A percentile compares a stretch with the other conserved stretches of the same genome.
These are phyloP conservation scores for Tetrapyrgos nigripes DNA, from an alignment of 1,284 basidiomycete genomes.

Conservation along the genomic window DNA sequence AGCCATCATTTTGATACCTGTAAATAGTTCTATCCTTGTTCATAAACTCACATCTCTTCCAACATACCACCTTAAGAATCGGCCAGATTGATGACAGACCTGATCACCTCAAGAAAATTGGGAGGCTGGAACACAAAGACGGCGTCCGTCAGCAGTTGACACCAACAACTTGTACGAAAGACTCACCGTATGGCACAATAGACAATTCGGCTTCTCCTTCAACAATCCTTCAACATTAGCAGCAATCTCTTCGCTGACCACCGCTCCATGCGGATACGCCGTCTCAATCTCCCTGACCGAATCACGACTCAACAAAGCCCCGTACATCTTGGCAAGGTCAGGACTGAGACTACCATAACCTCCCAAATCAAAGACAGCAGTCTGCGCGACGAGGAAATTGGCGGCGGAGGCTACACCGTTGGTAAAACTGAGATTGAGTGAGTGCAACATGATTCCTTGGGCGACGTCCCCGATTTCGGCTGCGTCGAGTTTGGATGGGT, in stretches of 20 bases:
- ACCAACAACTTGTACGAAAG: no score
- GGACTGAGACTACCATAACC: neutral
- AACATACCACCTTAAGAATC: no score
- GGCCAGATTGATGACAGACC: no score
- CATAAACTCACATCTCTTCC: no score
- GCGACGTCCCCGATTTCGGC: slow-evolving; percentile 21
- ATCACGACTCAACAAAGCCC: neutral
- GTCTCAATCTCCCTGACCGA: slow-evolving; percentile 5
- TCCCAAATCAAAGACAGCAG: slow-evolving; percentile 5
- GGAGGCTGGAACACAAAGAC: no score
- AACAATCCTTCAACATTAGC: neutral
- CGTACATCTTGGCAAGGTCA: neutral
- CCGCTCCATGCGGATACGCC: slow-evolving; percentile 4
- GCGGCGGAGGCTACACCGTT: slow-evolving; percentile 15
- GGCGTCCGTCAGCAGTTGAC: no score
- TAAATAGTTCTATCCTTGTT: no score
- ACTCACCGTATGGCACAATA: slow-evolving; percentile 22
- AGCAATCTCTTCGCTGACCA: neutral
- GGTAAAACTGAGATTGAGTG: slow-evolving; percentile 8
- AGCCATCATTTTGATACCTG: no score
- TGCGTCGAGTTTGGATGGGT: slow-evolving; percentile 17
- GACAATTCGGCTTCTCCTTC: slow-evolving; percentile 21
- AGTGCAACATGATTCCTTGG: slow-evolving; percentile 22
- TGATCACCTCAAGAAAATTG: no score
- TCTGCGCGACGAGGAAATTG: neutral